Evolutionary conservation across 345 rosid genomes (phyloP).

Genomic region (Euphorbia peplus): DNA sequence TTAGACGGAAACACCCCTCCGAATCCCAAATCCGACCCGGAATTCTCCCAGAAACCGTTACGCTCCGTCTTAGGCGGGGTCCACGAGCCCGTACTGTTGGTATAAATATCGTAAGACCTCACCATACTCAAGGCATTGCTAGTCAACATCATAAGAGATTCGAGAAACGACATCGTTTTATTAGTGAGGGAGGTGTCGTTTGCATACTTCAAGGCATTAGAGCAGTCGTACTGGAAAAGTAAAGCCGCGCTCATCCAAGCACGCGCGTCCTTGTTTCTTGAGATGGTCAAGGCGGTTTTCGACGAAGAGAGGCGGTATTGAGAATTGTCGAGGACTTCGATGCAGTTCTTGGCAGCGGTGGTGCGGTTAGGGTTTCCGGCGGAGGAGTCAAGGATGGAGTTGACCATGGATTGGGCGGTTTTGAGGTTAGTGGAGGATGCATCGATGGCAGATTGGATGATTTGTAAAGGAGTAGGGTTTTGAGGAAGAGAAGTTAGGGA

Average conservation of each 20-base stretch:
- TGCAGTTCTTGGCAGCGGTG: slow-evolving; percentile 53
- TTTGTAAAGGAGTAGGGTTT: slow-evolving; percentile 47
- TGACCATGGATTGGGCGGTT: slow-evolving; percentile 49
- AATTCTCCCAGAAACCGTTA: slow-evolving; percentile 40
- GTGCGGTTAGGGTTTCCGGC: slow-evolving; percentile 54
- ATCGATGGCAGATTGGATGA: slow-evolving; percentile 64
- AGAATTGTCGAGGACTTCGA: slow-evolving; percentile 54
- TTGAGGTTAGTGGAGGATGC: slow-evolving; percentile 53
- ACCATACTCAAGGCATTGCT: slow-evolving; percentile 83
- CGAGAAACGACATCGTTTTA: slow-evolving; percentile 60
- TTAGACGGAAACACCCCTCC: slow-evolving; percentile 42
- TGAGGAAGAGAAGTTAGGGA: slow-evolving; percentile 29
- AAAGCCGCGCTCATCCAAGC: slow-evolving; percentile 83
- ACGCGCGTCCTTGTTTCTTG: slow-evolving; percentile 60
- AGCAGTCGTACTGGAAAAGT: slow-evolving; percentile 70
- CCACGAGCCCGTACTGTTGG: slow-evolving; percentile 51
- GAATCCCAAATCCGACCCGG: slow-evolving; percentile 14
- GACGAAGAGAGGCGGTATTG: slow-evolving; percentile 43
- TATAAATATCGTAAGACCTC: slow-evolving; percentile 52
- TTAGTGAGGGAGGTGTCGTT: slow-evolving; percentile 51
- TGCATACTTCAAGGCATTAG: slow-evolving; percentile 62
- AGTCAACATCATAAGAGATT: slow-evolving; percentile 39
- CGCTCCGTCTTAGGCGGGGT: slow-evolving; percentile 67
- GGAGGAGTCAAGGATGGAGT: slow-evolving; percentile 53
- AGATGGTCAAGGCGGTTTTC: slow-evolving; percentile 39